Conservation (phyloP, 371 early-diverging fungal species). For the Zopfochytrium polystomum region DNA sequence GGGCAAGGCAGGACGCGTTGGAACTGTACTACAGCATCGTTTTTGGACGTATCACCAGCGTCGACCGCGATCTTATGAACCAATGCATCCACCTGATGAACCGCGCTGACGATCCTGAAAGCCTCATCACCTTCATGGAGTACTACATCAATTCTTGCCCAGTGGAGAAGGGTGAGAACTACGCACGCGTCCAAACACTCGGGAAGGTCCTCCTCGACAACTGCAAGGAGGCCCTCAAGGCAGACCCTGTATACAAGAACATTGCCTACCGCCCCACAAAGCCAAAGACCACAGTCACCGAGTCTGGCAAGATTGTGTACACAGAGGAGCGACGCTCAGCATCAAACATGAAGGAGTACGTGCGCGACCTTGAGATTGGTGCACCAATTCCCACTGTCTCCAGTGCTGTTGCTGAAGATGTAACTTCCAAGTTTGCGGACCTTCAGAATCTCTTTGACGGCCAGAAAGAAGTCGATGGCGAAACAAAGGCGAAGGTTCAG, state of each 20-base stretch:
- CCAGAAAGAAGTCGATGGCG: conserved; percentile 47
- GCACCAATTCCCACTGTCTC: conserved; percentile 41
- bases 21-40: conserved; percentile 88
- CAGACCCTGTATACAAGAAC: conserved; percentile 84
- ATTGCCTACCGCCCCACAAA: conserved; percentile 68
- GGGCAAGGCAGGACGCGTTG: conserved; percentile 92
- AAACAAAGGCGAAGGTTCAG: conserved; percentile 31
- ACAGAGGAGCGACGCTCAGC: conserved; percentile 63
- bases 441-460: conserved; percentile 34
- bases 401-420: conserved; percentile 17
- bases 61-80: conserved; percentile 91
- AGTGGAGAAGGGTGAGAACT: conserved; percentile 76
- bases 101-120: conserved; percentile 65
- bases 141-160: conserved; percentile 71
- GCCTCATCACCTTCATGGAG: conserved; percentile 80
- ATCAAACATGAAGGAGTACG: conserved; percentile 52
- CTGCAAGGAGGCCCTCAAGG: conserved; percentile 73
- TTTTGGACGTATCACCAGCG: conserved; percentile 82
- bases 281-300: conserved; percentile 74
- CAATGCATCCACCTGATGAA: conserved; percentile 90
- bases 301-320: conserved; percentile 80
- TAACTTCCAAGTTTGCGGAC: conserved; percentile 14
- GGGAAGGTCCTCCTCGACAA: conserved; percentile 82
- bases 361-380: conserved; percentile 45
- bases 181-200: conserved; percentile 75